Evolutionary conservation across 2,329 filamentous ascomycete species (phyloP).

Genomic region (Elsinoe necatrix): DNA sequence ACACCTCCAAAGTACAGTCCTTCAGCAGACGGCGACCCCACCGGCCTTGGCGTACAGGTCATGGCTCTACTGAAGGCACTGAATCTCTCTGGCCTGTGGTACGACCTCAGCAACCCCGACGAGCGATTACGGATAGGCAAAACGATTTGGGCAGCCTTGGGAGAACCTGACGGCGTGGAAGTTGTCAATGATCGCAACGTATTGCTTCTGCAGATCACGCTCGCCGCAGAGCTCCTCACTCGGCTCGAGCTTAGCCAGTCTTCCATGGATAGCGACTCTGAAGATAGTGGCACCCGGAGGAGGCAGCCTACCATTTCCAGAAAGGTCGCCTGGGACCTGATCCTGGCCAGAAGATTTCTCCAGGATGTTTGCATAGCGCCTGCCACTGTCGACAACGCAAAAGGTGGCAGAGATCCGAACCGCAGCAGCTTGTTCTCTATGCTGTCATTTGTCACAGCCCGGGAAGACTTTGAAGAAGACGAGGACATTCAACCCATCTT

Average conservation of each 20-base stretch:
- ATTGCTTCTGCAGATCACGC: conserved; percentile 46
- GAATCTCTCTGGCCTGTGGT: conserved; percentile 38
- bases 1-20: conserved; percentile 7
- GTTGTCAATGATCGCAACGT: conserved; percentile 42
- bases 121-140: conserved; percentile 41
- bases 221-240: conserved; percentile 47
- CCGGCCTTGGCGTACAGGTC: conserved; percentile 37
- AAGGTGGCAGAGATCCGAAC: conserved; percentile 10
- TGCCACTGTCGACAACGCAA: conserved; percentile 19
- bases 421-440: conserved; percentile 24
- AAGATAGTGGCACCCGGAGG: conserved; percentile 29
- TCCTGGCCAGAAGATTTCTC: conserved; percentile 45
- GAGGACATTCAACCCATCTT: conserved; percentile 23
- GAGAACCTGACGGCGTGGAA: conserved; percentile 24
- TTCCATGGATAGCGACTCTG: conserved; percentile 31
- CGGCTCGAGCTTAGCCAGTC: conserved; percentile 36
- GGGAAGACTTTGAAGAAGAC: conserved; percentile 19
- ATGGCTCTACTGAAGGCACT: conserved; percentile 37
- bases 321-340: conserved; percentile 50
- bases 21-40: conserved; percentile 12
- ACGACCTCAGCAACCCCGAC: conserved; percentile 40
- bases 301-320: conserved; percentile 34
- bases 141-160: conserved; percentile 35
- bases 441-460: conserved; percentile 23
- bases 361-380: conserved; percentile 41